Conservation (phyloP, 371 early-diverging fungal species). For the Lichtheimia hyalospora region DNA sequence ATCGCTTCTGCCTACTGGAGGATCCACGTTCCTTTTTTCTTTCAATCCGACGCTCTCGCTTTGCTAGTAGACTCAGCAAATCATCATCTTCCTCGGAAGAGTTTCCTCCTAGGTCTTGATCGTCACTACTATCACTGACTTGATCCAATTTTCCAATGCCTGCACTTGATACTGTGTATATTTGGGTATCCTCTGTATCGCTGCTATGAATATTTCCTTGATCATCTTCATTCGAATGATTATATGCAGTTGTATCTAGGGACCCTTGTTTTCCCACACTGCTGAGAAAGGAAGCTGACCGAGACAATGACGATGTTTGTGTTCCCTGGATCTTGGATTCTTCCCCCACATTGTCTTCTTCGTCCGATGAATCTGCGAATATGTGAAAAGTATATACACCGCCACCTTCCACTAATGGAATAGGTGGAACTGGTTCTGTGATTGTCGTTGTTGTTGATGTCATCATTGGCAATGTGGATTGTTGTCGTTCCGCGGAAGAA, state of each 20-base stretch:
- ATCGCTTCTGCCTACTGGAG: too few relatives aligned
- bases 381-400: conserved; percentile 6
- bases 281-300: too few relatives aligned
- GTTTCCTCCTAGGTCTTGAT: background rate
- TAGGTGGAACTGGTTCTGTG: conserved; percentile 1
- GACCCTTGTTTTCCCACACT: too few relatives aligned
- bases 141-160: conserved; percentile 8
- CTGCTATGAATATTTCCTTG: background rate
- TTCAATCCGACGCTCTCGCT: conserved; percentile 9
- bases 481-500: too few relatives aligned
- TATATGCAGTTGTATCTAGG: background rate
- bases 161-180: background rate
- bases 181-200: background rate
- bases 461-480: background rate
- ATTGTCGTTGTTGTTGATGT: background rate
- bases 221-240: background rate
- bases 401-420: conserved; percentile 1
- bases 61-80: conserved; percentile 2
- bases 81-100: conserved; percentile 7
- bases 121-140: conserved; percentile 4
- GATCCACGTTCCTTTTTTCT: background rate
- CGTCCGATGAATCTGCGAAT: conserved; percentile 1
- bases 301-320: too few relatives aligned
- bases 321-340: too few relatives aligned
- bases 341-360: background rate